Conservation (phyloP, 2,329 filamentous ascomycete species). For the Colletotrichum noveboracense region DNA sequence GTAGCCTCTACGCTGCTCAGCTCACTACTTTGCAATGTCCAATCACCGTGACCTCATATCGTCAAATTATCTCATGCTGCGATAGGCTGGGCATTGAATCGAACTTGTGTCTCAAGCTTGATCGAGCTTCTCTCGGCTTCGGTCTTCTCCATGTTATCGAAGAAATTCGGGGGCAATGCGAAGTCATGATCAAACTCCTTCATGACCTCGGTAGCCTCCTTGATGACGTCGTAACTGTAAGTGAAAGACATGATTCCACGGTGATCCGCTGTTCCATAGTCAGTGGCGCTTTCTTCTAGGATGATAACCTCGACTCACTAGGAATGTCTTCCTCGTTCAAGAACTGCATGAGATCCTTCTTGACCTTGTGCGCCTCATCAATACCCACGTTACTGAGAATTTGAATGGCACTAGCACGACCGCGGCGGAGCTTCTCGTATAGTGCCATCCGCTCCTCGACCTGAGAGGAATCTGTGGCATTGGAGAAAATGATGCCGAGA, state of each 20-base stretch:
- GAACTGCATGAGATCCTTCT: constrained; percentile 30
- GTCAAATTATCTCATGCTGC: not conserved
- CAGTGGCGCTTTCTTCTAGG: not conserved
- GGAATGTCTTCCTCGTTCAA: constrained; percentile 33
- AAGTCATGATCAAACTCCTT: constrained; percentile 21
- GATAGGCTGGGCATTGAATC: not conserved
- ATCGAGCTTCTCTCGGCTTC: not conserved
- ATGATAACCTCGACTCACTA: constrained; percentile 24
- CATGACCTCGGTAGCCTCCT: constrained; percentile 23
- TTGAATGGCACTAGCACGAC: constrained; percentile 39
- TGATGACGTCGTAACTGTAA: constrained; percentile 26
- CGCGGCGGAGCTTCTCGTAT: constrained; percentile 29
- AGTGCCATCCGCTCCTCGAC: constrained; percentile 27
- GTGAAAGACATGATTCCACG: constrained; percentile 17
- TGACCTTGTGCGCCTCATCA: constrained; percentile 32
- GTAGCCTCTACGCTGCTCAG: not conserved
- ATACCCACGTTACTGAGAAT: constrained; percentile 42
- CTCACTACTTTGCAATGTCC: not conserved
- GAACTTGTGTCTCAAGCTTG: not conserved
- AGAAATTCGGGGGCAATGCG: constrained; percentile 24
- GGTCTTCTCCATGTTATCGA: constrained; percentile 12
- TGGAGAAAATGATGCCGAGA: constrained; percentile 32
- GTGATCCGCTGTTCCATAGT: not conserved
- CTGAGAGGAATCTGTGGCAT: constrained; percentile 23
- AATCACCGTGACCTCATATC: not conserved